Conservation (phyloP, 192 early-diverging fungal species). For the Mortierella hygrophila region DNA sequence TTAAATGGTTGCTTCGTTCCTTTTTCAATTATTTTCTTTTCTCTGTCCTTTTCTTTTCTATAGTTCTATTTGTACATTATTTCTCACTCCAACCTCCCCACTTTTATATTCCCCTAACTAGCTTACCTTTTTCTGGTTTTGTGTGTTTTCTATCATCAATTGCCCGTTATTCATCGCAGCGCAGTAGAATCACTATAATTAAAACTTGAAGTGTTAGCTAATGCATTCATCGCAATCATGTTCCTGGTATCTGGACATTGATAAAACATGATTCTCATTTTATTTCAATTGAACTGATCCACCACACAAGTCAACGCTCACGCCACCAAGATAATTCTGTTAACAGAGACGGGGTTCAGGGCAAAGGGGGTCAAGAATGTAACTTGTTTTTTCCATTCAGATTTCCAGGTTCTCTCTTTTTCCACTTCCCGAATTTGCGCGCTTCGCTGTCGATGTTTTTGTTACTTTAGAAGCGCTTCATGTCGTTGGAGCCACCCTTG, state of each 20-base stretch:
- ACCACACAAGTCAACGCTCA: background rate
- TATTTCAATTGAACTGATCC: background rate
- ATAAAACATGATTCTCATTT: background rate
- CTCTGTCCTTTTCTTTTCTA: background rate
- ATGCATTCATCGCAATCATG: background rate
- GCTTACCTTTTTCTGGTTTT: background rate
- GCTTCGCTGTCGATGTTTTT: too few relatives aligned
- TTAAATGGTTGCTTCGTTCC: conserved; percentile 50
- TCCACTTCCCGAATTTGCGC: background rate
- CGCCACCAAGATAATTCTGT: background rate
- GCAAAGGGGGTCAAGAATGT: too few relatives aligned
- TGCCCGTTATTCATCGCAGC: background rate
- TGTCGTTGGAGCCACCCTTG: conserved; percentile 32
- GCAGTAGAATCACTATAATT: too few relatives aligned
- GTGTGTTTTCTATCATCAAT: background rate
- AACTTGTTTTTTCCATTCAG: background rate
- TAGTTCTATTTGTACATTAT: conserved; percentile 18
- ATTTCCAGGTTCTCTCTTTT: background rate
- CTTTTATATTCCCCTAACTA: background rate
- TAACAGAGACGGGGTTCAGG: too few relatives aligned
- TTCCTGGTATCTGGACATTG: background rate
- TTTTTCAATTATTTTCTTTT: background rate
- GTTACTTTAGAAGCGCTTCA: conserved; percentile 40
- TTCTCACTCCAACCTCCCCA: background rate
- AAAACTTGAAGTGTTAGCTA: too few relatives aligned